Conservation (phyloP, 2,329 filamentous ascomycete species). For the Fusarium humuli region DNA sequence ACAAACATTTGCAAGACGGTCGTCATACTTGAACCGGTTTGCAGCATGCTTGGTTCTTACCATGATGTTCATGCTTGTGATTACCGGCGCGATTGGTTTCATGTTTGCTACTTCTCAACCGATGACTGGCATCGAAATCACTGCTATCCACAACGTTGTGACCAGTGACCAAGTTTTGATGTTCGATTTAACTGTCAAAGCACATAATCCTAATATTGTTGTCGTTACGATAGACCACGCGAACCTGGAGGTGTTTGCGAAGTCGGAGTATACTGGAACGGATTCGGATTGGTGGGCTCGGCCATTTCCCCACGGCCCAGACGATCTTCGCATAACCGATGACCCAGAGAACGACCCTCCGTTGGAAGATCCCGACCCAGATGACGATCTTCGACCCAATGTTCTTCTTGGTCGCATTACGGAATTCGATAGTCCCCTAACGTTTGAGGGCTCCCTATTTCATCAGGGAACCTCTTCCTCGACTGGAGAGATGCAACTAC, state of each 20-base stretch:
- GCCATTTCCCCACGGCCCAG: slow-evolving; percentile 44
- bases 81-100: slow-evolving; percentile 88
- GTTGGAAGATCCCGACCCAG: slow-evolving; percentile 72
- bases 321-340: slow-evolving; percentile 46
- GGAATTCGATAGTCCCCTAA: slow-evolving; percentile 86
- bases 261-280: slow-evolving; percentile 86
- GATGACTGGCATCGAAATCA: slow-evolving; percentile 80
- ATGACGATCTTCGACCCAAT: slow-evolving; percentile 73
- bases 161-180: slow-evolving; percentile 96
- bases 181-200: slow-evolving; percentile 88
- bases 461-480: slow-evolving; percentile 78
- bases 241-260: slow-evolving; percentile 93
- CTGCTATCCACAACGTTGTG: slow-evolving; percentile 87
- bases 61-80: slow-evolving; percentile 81
- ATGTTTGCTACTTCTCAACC: slow-evolving; percentile 93
- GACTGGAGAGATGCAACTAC: slow-evolving; percentile 84
- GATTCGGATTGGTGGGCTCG: slow-evolving; percentile 70
- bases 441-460: slow-evolving; percentile 91
- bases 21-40: slow-evolving; percentile 76
- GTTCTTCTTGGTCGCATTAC: slow-evolving; percentile 92
- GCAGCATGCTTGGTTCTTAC: slow-evolving; percentile 90
- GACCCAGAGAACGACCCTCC: slow-evolving; percentile 55
- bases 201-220: slow-evolving; percentile 93
- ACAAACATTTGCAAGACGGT: slow-evolving; percentile 72
- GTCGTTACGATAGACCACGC: slow-evolving; percentile 86